These are phyloP conservation scores for Arthrobotrys sphaeroides DNA, from an alignment of 2,329 filamentous ascomycete species.

Conservation along the genomic window DNA sequence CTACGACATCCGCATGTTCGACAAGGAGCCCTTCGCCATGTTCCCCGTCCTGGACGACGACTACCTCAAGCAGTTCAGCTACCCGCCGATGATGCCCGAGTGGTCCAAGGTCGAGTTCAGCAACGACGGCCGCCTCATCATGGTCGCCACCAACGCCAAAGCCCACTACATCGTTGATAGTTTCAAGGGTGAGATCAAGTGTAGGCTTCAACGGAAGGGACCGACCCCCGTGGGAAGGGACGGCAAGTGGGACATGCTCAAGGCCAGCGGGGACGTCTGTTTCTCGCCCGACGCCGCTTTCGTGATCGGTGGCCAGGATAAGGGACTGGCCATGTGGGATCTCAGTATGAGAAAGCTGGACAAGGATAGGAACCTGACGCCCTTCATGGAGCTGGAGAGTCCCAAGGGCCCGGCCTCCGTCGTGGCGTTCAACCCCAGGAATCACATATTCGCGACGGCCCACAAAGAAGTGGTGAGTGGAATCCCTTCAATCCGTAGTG, in stretches of 20 bases:
- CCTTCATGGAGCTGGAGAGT: slow-evolving; percentile 67
- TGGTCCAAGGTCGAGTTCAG: slow-evolving; percentile 96
- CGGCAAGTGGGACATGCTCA: slow-evolving; percentile 61
- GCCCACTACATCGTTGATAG: slow-evolving; percentile 95
- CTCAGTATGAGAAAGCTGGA: slow-evolving; percentile 67
- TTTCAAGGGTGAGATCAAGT: slow-evolving; percentile 81
- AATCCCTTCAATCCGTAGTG: not conserved
- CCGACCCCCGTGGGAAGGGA: slow-evolving; percentile 63
- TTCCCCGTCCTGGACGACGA: slow-evolving; percentile 77
- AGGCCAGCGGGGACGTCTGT: slow-evolving; percentile 80
- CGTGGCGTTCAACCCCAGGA: slow-evolving; percentile 87
- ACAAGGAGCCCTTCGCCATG: slow-evolving; percentile 85
- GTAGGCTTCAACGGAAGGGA: slow-evolving; percentile 63
- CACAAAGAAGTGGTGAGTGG: slow-evolving; percentile 77
- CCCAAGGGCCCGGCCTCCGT: slow-evolving; percentile 74
- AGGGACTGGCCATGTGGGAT: slow-evolving; percentile 88
- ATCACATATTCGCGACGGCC: slow-evolving; percentile 89
- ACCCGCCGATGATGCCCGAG: slow-evolving; percentile 63
- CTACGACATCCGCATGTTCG: slow-evolving; percentile 93
- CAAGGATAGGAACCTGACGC: slow-evolving; percentile 70
- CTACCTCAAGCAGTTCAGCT: slow-evolving; percentile 56
- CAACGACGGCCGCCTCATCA: slow-evolving; percentile 88
- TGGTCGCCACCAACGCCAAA: slow-evolving; percentile 82
- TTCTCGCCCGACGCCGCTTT: slow-evolving; percentile 90
- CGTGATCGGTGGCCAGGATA: slow-evolving; percentile 73